Evolutionary conservation across 2,329 filamentous ascomycete species (phyloP), one percentile per base, ranked within the genome.

Genomic region (Neodidymelliopsis sp.): DNA sequence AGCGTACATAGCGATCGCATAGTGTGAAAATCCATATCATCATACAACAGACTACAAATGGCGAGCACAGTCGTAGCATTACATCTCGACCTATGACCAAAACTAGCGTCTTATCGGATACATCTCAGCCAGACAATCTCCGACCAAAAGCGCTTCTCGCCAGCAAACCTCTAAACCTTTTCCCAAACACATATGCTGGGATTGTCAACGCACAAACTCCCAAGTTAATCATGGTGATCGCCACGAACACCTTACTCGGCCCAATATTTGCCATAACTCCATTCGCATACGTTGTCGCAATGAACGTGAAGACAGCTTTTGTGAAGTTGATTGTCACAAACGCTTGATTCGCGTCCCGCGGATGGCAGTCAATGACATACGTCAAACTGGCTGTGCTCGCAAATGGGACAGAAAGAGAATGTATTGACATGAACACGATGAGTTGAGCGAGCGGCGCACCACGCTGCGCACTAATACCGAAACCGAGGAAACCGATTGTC

Each of bases 241-340:
- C 80, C 47, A 88, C 80, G 71, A 97, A 93, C 0, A 82, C 76
- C 30, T 81, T 79, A 46, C 84, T 81, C 11, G 86, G 84, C 1
- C 85, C 86, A 13, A 69, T 60, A 2, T 46, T 49, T n/a, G 59
- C 55, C 56, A 27, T 87, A 79, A 35, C 96, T 76, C 92, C 92
- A 95, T 57, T 91, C 77, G 67, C 90, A 92, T 6, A 91, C 87
- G 66, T 84, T 85, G 72, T 87, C 90, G 0, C 91, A 92, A 56
- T 94, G 19, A 76, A 70, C 1, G 68, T 72, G 20, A 74, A 63
- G 1, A 74, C 62, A 0, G 71, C 71, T 45, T 75, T 76, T 1
- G 69, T 63, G 46, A 74, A 75, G 37, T 74, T 75, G 60, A 76
- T 75, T 0, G 71, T 75, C 6, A 75, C 73, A 29, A 75, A 75